Base-by-base conservation (phyloP, 768 basidiomycete genomes). In the Stropharia rugosoannulata region DNA sequence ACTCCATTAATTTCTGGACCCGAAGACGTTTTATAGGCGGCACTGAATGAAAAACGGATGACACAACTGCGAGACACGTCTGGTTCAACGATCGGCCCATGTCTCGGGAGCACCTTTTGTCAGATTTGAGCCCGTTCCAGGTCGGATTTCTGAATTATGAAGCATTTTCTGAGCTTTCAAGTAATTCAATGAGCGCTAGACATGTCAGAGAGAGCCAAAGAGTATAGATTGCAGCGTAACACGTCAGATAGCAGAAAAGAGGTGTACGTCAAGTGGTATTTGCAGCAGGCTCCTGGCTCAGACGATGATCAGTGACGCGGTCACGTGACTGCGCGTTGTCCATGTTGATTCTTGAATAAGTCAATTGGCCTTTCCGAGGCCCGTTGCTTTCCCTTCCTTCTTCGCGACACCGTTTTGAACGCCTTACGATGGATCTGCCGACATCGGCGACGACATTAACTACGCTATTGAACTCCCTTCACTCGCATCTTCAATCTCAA, bases 401-500 rank as follows among this genome's bases (percentile, higher is more conserved):
- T 15, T 15, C n/a, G 15, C 40, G 50, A 42, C 41, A 51, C 35
- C 25, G 7, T 25, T 15, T 16, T 38, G 37, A 35, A 38, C 36
- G 49, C 44, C 22, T 44, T 19, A 58, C 55, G 29, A 70, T 72
- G 69, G 51, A 62, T 35, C 59, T 62, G 53, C 61, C 68, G 22
- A 59, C 73, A 58, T 67, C 73, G 18, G 62, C 69, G 7, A 62
- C 66, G 59, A 67, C 72, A 10, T 64, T 92, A 45, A 90, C 86
- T 37, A 76, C 86, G 10, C 79, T 93, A 13, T 78, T 94, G 8
- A 84, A 89, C 67, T 87, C 90, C 18, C 70, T 95, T 25, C 89
- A 93, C 60, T 79, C 84, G 2, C 88, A 90, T 68, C 74, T 94
- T 5, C 88, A 89, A 68, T 73, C 85, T 1, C 93, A 95, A 70